Percentiles rank a stretch among this genome's conserved stretches.
Conservation (phyloP, 345 rosid species). For the Clarkia xantiana region DNA sequence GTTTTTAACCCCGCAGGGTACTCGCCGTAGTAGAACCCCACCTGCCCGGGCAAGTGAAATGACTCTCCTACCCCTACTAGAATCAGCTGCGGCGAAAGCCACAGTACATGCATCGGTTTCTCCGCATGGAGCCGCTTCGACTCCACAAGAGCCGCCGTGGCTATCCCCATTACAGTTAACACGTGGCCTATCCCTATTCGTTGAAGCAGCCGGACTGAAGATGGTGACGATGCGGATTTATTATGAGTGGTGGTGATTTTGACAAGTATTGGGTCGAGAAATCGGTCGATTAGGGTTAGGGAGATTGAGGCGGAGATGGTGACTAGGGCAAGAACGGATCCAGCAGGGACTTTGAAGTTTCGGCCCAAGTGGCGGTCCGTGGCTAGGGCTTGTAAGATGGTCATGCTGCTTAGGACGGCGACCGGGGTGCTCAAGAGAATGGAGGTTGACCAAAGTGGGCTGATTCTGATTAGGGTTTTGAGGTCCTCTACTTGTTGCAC, state of each 20-base stretch:
- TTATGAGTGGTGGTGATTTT: conserved; percentile 8
- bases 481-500: conserved; percentile 54
- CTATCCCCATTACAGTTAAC: conserved; percentile 19
- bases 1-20: conserved; percentile 23
- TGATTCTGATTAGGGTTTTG: conserved; percentile 26
- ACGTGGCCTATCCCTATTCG: conserved; percentile 35
- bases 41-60: conserved; percentile 29
- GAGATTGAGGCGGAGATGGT: conserved; percentile 14
- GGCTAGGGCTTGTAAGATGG: conserved; percentile 35
- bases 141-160: conserved; percentile 23
- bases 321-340: conserved; percentile 21
- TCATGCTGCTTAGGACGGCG: conserved; percentile 17
- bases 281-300: conserved; percentile 19
- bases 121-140: conserved; percentile 21
- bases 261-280: conserved; percentile 19
- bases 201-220: no score
- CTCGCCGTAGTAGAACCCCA: conserved; percentile 27
- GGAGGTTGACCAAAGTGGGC: conserved; percentile 23
- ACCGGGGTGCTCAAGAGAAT: conserved; percentile 20
- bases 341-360: conserved; percentile 32
- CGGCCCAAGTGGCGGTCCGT: conserved; percentile 27
- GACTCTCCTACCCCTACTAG: conserved; percentile 37
- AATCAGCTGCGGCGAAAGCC: conserved; percentile 33
- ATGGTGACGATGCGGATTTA: conserved; percentile 3
- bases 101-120: conserved; percentile 18